Percentiles rank a stretch among this genome's conserved stretches.
Evolutionary conservation across 2,329 filamentous ascomycete species (phyloP).

Genomic region (Cladosporium sp.): DNA sequence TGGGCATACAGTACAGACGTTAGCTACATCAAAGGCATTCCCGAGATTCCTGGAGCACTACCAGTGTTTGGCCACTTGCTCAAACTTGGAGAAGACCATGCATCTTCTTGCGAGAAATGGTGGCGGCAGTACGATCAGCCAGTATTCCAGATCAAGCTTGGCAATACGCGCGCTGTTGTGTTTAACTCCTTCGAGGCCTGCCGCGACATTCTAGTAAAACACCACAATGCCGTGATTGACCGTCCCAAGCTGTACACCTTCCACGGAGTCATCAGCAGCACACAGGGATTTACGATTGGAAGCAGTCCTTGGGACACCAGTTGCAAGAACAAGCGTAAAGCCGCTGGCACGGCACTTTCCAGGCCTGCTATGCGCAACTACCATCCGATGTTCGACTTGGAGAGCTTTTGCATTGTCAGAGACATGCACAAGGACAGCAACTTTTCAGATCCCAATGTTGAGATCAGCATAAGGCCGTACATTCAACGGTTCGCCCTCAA

Average conservation of each 20-base stretch:
- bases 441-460: constrained; percentile 24
- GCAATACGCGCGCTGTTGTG: constrained; percentile 51
- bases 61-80: constrained; percentile 50
- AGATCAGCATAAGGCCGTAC: constrained; percentile 47
- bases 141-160: constrained; percentile 51
- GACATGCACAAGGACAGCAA: constrained; percentile 45
- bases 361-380: constrained; percentile 46
- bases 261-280: constrained; percentile 49
- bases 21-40: constrained; percentile 46
- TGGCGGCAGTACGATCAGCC: constrained; percentile 45
- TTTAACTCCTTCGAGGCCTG: constrained; percentile 52
- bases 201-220: constrained; percentile 47
- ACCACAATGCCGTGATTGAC: constrained; percentile 50
- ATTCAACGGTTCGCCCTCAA: constrained; percentile 53
- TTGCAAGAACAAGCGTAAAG: constrained; percentile 52
- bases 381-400: constrained; percentile 48
- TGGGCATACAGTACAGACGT: constrained; percentile 39
- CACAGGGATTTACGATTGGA: constrained; percentile 55
- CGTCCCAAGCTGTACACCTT: constrained; percentile 51
- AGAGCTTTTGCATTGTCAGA: constrained; percentile 48
- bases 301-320: constrained; percentile 51
- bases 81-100: constrained; percentile 51
- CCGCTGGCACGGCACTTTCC: constrained; percentile 46
- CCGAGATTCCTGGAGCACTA: constrained; percentile 48
- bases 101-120: constrained; percentile 47